Percentiles rank a stretch among this genome's conserved stretches.
Evolutionary conservation across 345 rosid genomes (phyloP).

Genomic region (Heritiera littoralis): DNA sequence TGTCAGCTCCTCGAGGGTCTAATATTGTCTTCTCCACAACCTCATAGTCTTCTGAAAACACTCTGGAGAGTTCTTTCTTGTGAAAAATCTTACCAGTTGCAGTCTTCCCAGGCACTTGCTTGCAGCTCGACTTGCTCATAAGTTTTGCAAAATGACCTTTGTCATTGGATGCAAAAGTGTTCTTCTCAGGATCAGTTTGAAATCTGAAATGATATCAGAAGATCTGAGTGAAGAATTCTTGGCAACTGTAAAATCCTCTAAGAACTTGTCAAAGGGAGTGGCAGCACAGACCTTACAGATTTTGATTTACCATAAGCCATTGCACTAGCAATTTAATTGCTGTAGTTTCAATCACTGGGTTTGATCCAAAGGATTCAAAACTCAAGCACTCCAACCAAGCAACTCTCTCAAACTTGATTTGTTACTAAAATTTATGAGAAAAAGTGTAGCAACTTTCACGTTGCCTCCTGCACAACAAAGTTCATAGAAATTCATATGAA

Average conservation of each 20-base stretch:
- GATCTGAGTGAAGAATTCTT: not conserved
- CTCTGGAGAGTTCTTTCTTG: slow-evolving; percentile 45
- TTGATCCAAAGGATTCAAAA: not conserved
- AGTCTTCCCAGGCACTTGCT: slow-evolving; percentile 18
- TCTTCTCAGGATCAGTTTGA: slow-evolving; percentile 29
- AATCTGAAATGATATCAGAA: slow-evolving; percentile 37
- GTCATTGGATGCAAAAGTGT: slow-evolving; percentile 8
- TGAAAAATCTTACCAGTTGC: slow-evolving; percentile 21
- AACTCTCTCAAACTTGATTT: not conserved
- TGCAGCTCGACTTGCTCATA: slow-evolving; percentile 23
- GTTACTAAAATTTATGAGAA: slow-evolving; percentile 5
- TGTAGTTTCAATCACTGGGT: slow-evolving; percentile 20
- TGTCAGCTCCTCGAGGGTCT: slow-evolving; percentile 53
- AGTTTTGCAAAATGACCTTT: slow-evolving; percentile 15
- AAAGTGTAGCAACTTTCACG: not conserved
- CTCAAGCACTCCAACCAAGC: not conserved
- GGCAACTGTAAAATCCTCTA: not conserved
- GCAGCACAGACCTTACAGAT: slow-evolving; percentile 34
- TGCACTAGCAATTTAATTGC: not conserved
- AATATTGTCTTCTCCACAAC: slow-evolving; percentile 36
- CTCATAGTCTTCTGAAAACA: slow-evolving; percentile 62
- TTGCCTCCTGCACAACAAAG: not conserved
- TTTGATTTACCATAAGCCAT: slow-evolving; percentile 38
- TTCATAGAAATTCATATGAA: not conserved
- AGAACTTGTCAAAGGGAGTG: not conserved